Conservation (phyloP, 331 rosid genomes). For the Malus hybrid region DNA sequence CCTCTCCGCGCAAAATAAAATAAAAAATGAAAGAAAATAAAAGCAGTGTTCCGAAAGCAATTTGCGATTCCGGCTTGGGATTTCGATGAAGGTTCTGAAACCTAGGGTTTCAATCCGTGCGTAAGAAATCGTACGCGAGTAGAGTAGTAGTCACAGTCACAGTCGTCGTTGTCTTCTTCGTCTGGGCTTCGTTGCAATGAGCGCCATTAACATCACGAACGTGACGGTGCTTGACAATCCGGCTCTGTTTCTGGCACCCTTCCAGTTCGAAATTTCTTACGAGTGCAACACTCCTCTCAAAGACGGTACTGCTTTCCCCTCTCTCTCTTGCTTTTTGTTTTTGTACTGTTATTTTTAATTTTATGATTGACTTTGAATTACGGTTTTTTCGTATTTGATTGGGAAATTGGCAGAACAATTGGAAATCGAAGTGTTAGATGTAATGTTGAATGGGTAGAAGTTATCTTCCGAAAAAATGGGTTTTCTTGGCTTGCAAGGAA, state of each 20-base stretch:
- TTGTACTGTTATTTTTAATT: neutral
- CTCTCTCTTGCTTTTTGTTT: neutral
- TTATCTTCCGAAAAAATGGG: neutral
- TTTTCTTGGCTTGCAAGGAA: neutral
- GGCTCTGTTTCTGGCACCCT: constrained; percentile 33
- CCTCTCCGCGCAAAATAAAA: neutral
- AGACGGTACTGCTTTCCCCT: constrained; percentile 15
- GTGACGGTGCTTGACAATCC: constrained; percentile 28
- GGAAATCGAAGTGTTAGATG: neutral
- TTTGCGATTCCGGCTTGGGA: neutral
- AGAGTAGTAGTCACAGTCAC: no score
- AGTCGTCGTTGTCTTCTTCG: neutral
- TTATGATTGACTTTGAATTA: neutral
- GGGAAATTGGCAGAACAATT: neutral
- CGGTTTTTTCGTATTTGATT: neutral
- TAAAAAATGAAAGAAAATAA: no score
- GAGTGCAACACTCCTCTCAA: constrained; percentile 37
- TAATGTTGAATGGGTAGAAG: neutral
- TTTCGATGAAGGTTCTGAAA: constrained; percentile 23
- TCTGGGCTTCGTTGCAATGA: constrained; percentile 18
- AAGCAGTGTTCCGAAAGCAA: no score
- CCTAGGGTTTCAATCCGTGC: constrained; percentile 3
- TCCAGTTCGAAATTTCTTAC: constrained; percentile 41
- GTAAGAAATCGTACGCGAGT: neutral
- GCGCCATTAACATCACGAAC: constrained; percentile 29